Evolutionary conservation across 1,284 basidiomycete species (phyloP), one percentile per base, ranked within the genome.

Genomic region (Ustilago hordei): DNA sequence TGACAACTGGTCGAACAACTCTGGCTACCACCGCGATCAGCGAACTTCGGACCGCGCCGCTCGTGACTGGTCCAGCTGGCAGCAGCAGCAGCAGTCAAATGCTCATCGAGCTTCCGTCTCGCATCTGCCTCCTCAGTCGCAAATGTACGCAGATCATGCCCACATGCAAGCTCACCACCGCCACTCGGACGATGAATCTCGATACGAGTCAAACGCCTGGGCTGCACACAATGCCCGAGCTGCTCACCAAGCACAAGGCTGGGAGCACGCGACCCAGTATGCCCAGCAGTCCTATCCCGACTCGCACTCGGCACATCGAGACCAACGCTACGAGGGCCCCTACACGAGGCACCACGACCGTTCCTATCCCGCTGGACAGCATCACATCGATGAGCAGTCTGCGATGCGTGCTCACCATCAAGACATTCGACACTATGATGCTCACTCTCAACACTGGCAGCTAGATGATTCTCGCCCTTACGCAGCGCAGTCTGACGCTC

Each of bases 31-130:
- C 2, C 70, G 70, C 34, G 58, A 41, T 19, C 61, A 64, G 8
- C 62, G 66, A 45, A 19, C 52, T 23, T 28, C 50, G 19, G 55
- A 73, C 15, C 38, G 38, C 19, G 50, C 59, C 1, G 15, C 45
- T 31, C 60, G 66, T 35, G 57, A 70, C n/a, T 65, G 69, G 62
- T 19, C 54, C 53, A 52, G 55, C 55, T 64, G 67, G 68, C 62
- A 70, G 38, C 23, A 28, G 23, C 23, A 23, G 23, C 23, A 28
- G 23, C 61, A 62, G n/a, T 15, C 54, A 8, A 41, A 55, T 9
- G 50, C 58, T n/a, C 64, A 72, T 19, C 58, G 69, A 45, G 69
- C 36, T 35, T 67, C 69, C 12, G 57, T 60, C 3, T 39, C 60
- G 4, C 60, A 64, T 43, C 8, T 67, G 34, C 57, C 69, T n/a